Evolutionary conservation across 1,284 basidiomycete genomes (phyloP), one percentile per base, ranked within the genome.

Genomic region (Rhodotorula sp.): DNA sequence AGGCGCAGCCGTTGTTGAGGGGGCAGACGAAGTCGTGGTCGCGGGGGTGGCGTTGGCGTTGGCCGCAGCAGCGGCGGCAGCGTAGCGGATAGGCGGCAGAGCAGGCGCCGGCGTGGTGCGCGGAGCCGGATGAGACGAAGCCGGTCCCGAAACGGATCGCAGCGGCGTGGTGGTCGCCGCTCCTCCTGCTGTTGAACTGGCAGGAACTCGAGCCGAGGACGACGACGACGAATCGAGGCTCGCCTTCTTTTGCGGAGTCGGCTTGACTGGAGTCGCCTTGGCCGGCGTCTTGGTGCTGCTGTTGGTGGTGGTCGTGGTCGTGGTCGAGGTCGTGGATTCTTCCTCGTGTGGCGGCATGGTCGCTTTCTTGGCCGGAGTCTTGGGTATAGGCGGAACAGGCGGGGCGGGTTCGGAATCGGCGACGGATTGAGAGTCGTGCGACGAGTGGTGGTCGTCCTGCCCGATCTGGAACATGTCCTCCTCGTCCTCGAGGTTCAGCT

Each of bases 401-500:
- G 77, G 73, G 48, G 77, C 78, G 23, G 79, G 70, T 34, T 78
- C 78, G 5, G 54, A 55, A 68, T 85, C 84, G 55, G 81, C 80
- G 18, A 83, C 78, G 1, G 84, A 84, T 2, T 79, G 77, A 26
- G 83, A 82, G 73, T 85, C 84, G 75, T 84, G 83, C 62, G 84
- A 84, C 34, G 81, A 81, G 47, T 83, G 81, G 28, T 79, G 72
- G 67, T 91, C 89, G 61, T 95, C 92, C 23, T 31, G 63, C 64
- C 86, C 87, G 67, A 92, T 84, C 64, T 91, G 91, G 79, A 90
- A 93, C 78, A 90, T 89, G 83, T 95, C 95, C 80, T 99, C 86
- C 76, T 87, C 93, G 79, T 98, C 95, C 78, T 98, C 93, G 63
- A 99, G 89, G 78, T 93, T 93, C 77, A 99, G 92, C 59, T 99